Evolutionary conservation across 768 basidiomycete genomes (phyloP), one percentile per base, ranked within the genome.

Genomic region (Gymnopilus dilepis): DNA sequence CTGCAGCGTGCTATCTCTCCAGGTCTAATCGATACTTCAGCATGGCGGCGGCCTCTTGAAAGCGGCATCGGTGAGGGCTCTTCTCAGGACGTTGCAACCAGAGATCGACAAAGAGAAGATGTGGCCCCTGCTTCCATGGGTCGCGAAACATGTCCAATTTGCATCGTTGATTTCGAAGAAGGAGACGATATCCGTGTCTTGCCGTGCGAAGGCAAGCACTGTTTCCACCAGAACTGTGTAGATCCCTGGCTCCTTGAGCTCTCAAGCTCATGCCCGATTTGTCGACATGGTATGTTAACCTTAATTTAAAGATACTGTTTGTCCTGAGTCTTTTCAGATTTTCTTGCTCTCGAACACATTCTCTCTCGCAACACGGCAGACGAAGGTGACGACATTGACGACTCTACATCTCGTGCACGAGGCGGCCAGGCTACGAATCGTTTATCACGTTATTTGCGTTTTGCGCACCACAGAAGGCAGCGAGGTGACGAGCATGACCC

Each of bases 171-270:
- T 67, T 98, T 98, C 68, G 92, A 95, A 72, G 90, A 92, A 62
- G 96, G 95, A 1, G 96, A 98, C 68, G 93, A 97, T 72, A 76
- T 97, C 13, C 88, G 96, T 22, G 83, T 97, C 40, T 76, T 98
- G 50, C 96, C 95, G 1, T 98, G 96, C 74, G 92, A 95, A 70
- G 91, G 91, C 47, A 88, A 92, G 65, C 96, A 98, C 71, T 82
- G 85, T 60, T 99, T 97, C 78, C 96, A 99, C 69, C 88, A 91
- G 69, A 77, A 79, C 38, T 97, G 95, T 70, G 95, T 97, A 58
- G 95, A 97, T 74, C 93, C 90, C 33, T 97, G 96, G 96, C 77
- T 99, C 41, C 80, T 99, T 47, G 88, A 95, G 67, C 81, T 97
- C 26, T 95, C 95, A 1, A 89, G 89, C 60, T 90, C 92, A 31